Evolutionary conservation across 352 stramenopile species (phyloP), one percentile per base, ranked within the genome.

Genomic region (Pythium aphanidermatum): DNA sequence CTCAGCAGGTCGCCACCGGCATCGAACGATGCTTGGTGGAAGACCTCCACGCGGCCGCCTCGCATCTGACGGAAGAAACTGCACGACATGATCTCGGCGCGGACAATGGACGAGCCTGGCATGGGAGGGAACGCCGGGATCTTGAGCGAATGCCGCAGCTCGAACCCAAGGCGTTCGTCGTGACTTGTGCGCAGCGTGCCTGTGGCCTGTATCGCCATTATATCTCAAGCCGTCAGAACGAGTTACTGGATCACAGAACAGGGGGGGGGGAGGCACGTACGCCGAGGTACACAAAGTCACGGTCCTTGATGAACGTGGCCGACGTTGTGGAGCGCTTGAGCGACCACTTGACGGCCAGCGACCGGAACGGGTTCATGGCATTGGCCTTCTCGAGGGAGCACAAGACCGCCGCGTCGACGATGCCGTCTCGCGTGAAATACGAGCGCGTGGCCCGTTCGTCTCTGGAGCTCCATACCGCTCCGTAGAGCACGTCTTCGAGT

Each of bases 121-220:
- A 81, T 61, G 12, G 51, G 33, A 21, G 63, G 69, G 8, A 71
- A 85, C 43, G 76, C 59, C 46, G 66, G 57, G 31, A 88, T 79
- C 40, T 80, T 74, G 5, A 89, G 69, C 24, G 77, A 89, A 46
- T 89, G 77, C 9, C 69, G 63, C 11, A 89, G 48, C 31, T 86
- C 67, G 46, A 63, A 89, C 5, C 77, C 77, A 46, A 89, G 50
- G 12, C 65, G 65, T 19, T 86, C 72, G 30, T 74, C 74, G 0
- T 45, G 54, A 2, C 53, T 24, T 17, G 76, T 42, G 1, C 35
- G 61, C 0, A 75, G 65, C 6, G 64, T 70, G 5, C 77, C 77
- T 0, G 70, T 84, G 7, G 67, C 55, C 44, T 86, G 60, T 6
- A 28, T 42, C 35, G n/a, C n/a, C n/a, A n/a, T n/a, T n/a, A n/a